Conservation (phyloP, 495 filamentous ascomycete species). For the Aspergillus incahuasiensis region DNA sequence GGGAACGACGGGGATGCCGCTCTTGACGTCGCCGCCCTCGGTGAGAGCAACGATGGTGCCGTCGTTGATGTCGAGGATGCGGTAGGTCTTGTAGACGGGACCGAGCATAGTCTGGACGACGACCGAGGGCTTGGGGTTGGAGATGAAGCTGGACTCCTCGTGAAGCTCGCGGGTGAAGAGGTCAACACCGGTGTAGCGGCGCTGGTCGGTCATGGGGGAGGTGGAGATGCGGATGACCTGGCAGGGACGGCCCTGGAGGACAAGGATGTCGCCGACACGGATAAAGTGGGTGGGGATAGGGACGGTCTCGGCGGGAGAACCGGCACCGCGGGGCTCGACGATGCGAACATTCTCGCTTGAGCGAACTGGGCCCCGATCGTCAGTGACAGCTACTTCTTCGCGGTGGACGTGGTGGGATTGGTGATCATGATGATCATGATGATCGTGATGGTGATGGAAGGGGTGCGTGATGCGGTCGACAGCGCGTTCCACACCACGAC, state of each 20-base stretch:
- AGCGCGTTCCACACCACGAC: conserved; percentile 77
- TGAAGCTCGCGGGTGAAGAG: conserved; percentile 99
- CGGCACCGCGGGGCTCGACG: conserved; percentile 46
- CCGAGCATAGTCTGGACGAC: conserved; percentile 99
- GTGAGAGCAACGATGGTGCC: conserved; percentile 77
- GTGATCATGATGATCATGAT: conserved; percentile 26
- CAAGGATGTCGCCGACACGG: conserved; percentile 96
- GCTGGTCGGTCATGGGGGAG: conserved; percentile 95
- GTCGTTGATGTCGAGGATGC: conserved; percentile 93
- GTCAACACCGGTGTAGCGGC: conserved; percentile 99
- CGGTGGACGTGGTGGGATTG: conserved; percentile 6
- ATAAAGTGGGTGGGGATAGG: conserved; percentile 99
- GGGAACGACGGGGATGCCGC: conserved; percentile 85
- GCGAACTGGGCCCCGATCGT: conserved; percentile 37
- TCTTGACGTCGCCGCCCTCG: conserved; percentile 94
- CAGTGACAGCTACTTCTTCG: conserved; percentile 54
- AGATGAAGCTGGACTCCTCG: conserved; percentile 97
- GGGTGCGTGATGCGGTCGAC: conserved; percentile 76
- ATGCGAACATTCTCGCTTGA: conserved; percentile 48
- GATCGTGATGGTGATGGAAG: conserved; percentile 45
- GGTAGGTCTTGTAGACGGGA: conserved; percentile 99
- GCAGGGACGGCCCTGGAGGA: conserved; percentile 98
- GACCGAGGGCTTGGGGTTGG: conserved; percentile 91
- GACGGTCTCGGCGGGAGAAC: conserved; percentile 70
- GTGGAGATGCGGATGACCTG: conserved; percentile 99